Conservation (phyloP, 352 stramenopile species). For the Phytophthora multivora region DNA sequence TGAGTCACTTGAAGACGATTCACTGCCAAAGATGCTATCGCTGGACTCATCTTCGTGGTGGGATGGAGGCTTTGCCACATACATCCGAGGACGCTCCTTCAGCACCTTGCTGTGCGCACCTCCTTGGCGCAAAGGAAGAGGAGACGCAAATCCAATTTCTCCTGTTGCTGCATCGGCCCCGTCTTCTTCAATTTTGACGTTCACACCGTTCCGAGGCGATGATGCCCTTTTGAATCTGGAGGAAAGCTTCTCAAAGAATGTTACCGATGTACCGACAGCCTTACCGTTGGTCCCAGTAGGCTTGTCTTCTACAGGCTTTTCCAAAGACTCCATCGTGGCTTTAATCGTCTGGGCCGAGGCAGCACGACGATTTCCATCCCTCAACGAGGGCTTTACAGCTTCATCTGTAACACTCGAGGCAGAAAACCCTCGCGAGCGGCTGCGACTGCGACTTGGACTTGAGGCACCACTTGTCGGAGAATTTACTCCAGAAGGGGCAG, state of each 20-base stretch:
- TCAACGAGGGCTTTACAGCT: slow-evolving; percentile 19
- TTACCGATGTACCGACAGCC: slow-evolving; percentile 53
- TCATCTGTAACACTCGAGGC: slow-evolving; percentile 40
- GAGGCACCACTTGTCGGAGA: slow-evolving; percentile 19
- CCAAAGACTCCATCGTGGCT: slow-evolving; percentile 22
- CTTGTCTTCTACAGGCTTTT: slow-evolving; percentile 47
- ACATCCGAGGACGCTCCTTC: slow-evolving; percentile 77
- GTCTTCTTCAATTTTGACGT: slow-evolving; percentile 30
- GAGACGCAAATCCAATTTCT: slow-evolving; percentile 31
- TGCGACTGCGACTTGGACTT: slow-evolving; percentile 30
- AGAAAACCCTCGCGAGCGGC: slow-evolving; percentile 36
- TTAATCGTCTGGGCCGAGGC: slow-evolving; percentile 43
- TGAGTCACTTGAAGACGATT: slow-evolving; percentile 53
- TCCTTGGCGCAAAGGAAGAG: slow-evolving; percentile 25
- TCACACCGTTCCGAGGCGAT: slow-evolving; percentile 46
- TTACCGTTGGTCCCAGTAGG: slow-evolving; percentile 19
- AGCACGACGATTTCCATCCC: slow-evolving; percentile 41
- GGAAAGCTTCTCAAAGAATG: slow-evolving; percentile 87
- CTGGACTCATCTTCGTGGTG: slow-evolving; percentile 84
- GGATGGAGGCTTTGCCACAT: slow-evolving; percentile 67
- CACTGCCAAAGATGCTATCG: slow-evolving; percentile 87
- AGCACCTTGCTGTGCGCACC: slow-evolving; percentile 49
- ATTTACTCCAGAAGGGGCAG: not conserved
- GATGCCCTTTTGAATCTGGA: slow-evolving; percentile 80
- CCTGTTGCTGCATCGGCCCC: slow-evolving; percentile 11